Base-by-base conservation (phyloP, 169 alveolate genomes). In the Plasmodium coatneyi region DNA sequence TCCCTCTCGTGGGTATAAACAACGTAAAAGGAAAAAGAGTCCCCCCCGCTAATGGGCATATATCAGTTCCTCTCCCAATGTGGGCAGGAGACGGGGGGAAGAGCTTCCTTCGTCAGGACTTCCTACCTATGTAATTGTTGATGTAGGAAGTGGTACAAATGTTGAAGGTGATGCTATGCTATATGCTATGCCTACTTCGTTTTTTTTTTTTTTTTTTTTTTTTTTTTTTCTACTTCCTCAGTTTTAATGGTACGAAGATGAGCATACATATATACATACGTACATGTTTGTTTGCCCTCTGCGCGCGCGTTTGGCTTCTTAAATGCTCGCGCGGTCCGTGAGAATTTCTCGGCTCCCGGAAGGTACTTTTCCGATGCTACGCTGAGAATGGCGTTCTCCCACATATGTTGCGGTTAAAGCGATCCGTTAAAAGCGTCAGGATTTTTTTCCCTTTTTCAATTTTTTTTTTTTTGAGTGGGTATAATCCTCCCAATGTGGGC, bases 121-220 rank as follows among this genome's bases (percentile, higher is more conserved):
- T 66, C 76, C 36, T n/a, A 25, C 76, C 76, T 66, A 66, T 5
- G 32, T 66, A 66, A 22, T 66, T 66, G 22, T 66, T 22, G n/a
- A 32, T 9, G 9, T 22, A 66, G 76, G 76, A 66, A 66, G 30
- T 66, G 41, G n/a, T 28, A 66, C 41, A 66, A 60, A 66, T 25
- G 76, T 66, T 66, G 16, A 66, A 66, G 76, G n/a, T 66, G 76
- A 16, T 22, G 19, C 36, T 66, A 66, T 25, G 14, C 3, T 66
- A 28, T 66, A 66, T 25, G 14, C 3, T 66, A 28, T 25, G 16
- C 36, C 28, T 25, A 66, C 36, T 66, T 66, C 3, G 12, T 66
- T 66, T 66, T 66, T 66, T 66, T 66, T 19, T 66, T 66, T 66
- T 66, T 66, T 66, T 66, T 66, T 66, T 66, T 66, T 66, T 66